Percentiles rank a stretch among this genome's conserved stretches.
These are phyloP conservation scores for Sugiyamaella novakii DNA, from an alignment of 1,139 yeast genomes.

Conservation along the genomic window DNA sequence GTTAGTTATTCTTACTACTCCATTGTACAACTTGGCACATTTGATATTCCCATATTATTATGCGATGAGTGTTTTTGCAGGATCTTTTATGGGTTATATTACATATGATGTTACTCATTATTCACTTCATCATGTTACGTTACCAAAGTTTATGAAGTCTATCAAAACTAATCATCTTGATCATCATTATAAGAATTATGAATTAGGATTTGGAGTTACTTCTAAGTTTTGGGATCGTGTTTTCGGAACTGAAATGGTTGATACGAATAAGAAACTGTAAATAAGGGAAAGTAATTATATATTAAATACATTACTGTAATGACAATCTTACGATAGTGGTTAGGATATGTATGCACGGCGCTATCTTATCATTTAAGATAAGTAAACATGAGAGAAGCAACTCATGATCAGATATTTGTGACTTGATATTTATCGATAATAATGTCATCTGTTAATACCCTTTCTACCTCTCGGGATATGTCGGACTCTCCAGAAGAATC, in stretches of 20 bases:
- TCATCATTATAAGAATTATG: conserved; percentile 96
- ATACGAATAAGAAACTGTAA: conserved; percentile 28
- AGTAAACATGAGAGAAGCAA: no score
- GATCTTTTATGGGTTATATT: conserved; percentile 92
- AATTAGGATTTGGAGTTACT: conserved; percentile 95
- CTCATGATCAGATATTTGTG: no score
- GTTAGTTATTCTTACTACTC: conserved; percentile 58
- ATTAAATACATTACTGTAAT: neutral
- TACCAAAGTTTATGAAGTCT: conserved; percentile 75
- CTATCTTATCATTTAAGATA: neutral
- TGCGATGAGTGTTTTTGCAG: conserved; percentile 80
- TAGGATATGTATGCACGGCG: neutral
- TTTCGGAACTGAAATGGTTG: conserved; percentile 66
- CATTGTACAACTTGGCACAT: conserved; percentile 64
- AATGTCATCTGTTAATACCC: no score
- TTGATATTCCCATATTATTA: conserved; percentile 54
- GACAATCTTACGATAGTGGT: neutral
- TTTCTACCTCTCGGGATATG: neutral
- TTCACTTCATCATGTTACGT: conserved; percentile 79
- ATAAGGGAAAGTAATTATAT: neutral
- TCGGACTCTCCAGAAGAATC: neutral
- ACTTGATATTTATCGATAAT: no score
- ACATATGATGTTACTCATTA: conserved; percentile 89
- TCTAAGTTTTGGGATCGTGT: conserved; percentile 91
- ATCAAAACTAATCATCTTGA: conserved; percentile 90